phyloP scores from a whole-genome alignment of 495 filamentous ascomycete genomes.

The Penicillium lagena region DNA sequence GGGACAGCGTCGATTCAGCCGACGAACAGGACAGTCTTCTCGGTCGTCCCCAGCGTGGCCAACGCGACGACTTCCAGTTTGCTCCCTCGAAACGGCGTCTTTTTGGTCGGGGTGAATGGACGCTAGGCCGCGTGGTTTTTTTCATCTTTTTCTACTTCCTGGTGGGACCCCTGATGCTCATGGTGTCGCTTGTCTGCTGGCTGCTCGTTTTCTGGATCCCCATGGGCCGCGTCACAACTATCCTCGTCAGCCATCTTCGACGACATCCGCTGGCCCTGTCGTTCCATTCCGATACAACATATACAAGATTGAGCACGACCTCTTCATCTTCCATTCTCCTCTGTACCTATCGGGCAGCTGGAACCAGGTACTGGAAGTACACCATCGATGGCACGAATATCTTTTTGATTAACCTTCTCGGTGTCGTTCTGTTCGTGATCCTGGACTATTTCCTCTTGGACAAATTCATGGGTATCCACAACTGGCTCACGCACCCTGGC shows the following conservation, averaged over 20 bases:
- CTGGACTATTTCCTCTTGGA: slow-evolving; percentile 81
- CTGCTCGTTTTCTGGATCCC: slow-evolving; percentile 96
- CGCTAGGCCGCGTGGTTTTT: slow-evolving; percentile 85
- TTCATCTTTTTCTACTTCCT: slow-evolving; percentile 95
- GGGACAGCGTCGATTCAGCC: slow-evolving; percentile 80
- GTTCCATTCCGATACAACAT: slow-evolving; percentile 80
- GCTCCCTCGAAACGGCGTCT: slow-evolving; percentile 74
- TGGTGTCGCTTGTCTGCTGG: slow-evolving; percentile 88
- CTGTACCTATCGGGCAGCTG: slow-evolving; percentile 95
- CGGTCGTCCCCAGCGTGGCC: slow-evolving; percentile 54
- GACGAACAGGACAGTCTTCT: slow-evolving; percentile 88
- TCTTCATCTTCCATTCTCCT: slow-evolving; percentile 82
- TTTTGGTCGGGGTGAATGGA: slow-evolving; percentile 96
- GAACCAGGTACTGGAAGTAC: slow-evolving; percentile 97
- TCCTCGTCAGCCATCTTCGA: slow-evolving; percentile 86
- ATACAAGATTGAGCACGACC: slow-evolving; percentile 59
- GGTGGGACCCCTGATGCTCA: slow-evolving; percentile 79
- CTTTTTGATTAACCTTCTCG: slow-evolving; percentile 95
- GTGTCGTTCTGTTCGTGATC: slow-evolving; percentile 83
- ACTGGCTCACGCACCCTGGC: slow-evolving; percentile 67
- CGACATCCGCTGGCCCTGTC: slow-evolving; percentile 88
- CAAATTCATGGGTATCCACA: slow-evolving; percentile 57
- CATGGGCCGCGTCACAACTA: slow-evolving; percentile 91
- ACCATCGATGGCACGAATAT: slow-evolving; percentile 98
- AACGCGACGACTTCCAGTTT: slow-evolving; percentile 41